Evolutionary conservation across 2,329 filamentous ascomycete species (phyloP).

Genomic region (Purpureocillium takamizusanense): DNA sequence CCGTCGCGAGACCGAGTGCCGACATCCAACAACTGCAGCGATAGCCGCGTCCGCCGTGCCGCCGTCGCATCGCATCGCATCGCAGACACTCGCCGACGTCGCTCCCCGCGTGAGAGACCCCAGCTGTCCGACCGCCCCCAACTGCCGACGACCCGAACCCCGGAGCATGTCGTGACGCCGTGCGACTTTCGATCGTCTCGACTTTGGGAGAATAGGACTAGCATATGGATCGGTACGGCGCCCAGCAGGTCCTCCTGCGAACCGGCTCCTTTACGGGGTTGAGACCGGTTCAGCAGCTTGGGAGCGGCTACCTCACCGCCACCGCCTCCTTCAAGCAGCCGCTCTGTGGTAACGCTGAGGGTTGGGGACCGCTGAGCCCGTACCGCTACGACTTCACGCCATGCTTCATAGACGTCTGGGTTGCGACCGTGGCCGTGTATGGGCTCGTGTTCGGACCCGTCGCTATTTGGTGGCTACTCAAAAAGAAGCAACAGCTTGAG

Average conservation of each 20-base stretch:
- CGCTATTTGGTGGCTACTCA: conserved; percentile 72
- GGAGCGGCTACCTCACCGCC: conserved; percentile 50
- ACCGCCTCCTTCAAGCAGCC: conserved; percentile 51
- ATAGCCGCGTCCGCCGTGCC: not conserved
- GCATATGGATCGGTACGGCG: conserved; percentile 20
- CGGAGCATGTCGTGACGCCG: conserved; percentile 10
- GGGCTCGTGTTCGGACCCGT: conserved; percentile 69
- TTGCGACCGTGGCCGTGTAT: conserved; percentile 68
- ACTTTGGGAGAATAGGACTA: conserved; percentile 1
- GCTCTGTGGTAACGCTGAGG: conserved; percentile 81
- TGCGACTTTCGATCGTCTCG: not conserved
- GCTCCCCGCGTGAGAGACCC: conserved; percentile 1
- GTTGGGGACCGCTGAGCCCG: conserved; percentile 89
- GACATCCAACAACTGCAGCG: not conserved
- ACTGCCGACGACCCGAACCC: conserved; percentile 10
- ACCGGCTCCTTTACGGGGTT: conserved; percentile 55
- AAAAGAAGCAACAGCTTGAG: conserved; percentile 48
- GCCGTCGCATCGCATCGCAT: not conserved
- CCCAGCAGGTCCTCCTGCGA: conserved; percentile 40
- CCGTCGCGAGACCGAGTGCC: too few species aligned
- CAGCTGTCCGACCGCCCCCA: not conserved
- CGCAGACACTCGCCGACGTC: not conserved
- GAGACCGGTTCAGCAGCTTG: conserved; percentile 39
- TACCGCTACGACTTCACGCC: conserved; percentile 90
- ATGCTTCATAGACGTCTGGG: conserved; percentile 91